Evolutionary conservation across 2,329 filamentous ascomycete genomes (phyloP).

Genomic region (Pseudocercospora eumusae): DNA sequence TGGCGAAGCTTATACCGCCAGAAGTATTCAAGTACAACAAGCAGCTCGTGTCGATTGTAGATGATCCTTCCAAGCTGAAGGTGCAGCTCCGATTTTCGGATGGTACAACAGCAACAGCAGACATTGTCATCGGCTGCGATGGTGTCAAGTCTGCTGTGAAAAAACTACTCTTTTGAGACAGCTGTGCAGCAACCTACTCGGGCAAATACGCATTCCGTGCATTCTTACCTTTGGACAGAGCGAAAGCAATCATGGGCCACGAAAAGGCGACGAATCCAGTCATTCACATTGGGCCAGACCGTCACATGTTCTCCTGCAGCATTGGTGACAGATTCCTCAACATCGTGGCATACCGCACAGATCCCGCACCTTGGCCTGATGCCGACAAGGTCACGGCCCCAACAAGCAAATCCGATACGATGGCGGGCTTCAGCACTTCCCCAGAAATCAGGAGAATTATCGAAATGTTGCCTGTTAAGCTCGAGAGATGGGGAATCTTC

Average conservation of each 20-base stretch:
- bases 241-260: neutral
- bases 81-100: slow-evolving; percentile 21
- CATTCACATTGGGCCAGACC: neutral
- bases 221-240: slow-evolving; percentile 48
- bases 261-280: neutral
- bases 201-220: slow-evolving; percentile 2
- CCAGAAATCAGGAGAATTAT: slow-evolving; percentile 39
- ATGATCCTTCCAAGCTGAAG: neutral
- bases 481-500: slow-evolving; percentile 3
- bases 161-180: slow-evolving; percentile 38
- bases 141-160: slow-evolving; percentile 58
- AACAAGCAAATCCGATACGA: slow-evolving; percentile 31
- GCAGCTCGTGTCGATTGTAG: neutral
- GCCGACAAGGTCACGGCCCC: slow-evolving; percentile 43
- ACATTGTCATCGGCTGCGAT: slow-evolving; percentile 29
- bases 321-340: slow-evolving; percentile 53
- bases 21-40: neutral
- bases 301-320: slow-evolving; percentile 20
- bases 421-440: slow-evolving; percentile 17
- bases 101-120: slow-evolving; percentile 47
- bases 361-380: neutral
- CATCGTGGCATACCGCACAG: slow-evolving; percentile 22
- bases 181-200: slow-evolving; percentile 43
- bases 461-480: slow-evolving; percentile 40
- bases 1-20: neutral